phyloP scores from a whole-genome alignment of 106 monocot species.

The Phalaenopsis aphrodite region DNA sequence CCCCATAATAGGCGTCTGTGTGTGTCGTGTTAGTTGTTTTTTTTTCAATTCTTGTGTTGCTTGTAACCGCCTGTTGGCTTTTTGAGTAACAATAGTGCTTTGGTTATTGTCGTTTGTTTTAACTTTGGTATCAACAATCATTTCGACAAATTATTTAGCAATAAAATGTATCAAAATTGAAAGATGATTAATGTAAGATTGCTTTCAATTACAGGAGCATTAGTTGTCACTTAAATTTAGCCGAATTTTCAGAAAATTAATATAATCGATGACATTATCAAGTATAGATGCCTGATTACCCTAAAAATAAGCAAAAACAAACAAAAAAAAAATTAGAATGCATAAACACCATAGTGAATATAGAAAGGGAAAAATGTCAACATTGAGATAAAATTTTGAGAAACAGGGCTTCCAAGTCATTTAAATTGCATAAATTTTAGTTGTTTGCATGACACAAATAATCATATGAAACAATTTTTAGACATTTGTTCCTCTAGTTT shows the following conservation, averaged over 20 bases:
- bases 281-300: conserved; percentile 21
- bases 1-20: no score
- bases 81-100: no score
- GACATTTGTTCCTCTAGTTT: neutral
- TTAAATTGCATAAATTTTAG: neutral
- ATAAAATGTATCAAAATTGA: neutral
- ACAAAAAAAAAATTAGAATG: neutral
- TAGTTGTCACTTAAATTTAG: conserved; percentile 19
- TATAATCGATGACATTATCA: conserved; percentile 43
- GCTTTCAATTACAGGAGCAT: neutral
- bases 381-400: neutral
- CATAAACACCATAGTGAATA: neutral
- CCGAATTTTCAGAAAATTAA: conserved; percentile 48
- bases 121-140: no score
- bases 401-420: neutral
- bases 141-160: neutral
- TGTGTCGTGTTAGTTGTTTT: no score
- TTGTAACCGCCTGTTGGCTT: neutral
- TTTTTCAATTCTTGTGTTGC: no score
- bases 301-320: conserved; percentile 10
- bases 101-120: no score
- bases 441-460: neutral
- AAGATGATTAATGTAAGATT: neutral
- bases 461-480: neutral
- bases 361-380: neutral